Evolutionary conservation across 208 protist species (phyloP), one percentile per base, ranked within the genome.

Genomic region (Wallacemonas collosoma): DNA sequence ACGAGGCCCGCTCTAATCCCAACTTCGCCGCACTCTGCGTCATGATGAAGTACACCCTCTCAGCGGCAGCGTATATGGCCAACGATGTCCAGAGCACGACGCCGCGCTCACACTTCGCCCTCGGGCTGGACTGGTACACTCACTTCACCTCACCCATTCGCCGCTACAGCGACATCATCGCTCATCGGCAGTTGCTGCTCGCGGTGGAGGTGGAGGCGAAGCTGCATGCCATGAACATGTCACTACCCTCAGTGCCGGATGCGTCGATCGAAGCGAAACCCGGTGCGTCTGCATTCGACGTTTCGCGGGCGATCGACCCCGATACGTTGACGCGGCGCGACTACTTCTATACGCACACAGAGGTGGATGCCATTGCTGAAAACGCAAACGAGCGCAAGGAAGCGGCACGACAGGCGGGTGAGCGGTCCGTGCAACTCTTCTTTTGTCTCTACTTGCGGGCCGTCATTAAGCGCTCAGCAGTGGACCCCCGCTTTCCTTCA

Each of bases 71-170:
- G 74, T 98, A 98, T 68, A 75, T 96, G 44, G 81, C 70, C 3
- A 95, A 91, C 51, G 88, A 83, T 60, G 80, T 82, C 7, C 43
- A 71, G 0, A 62, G 61, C 36, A 77, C 71, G 5, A 61, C 68
- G 50, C 71, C 62, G 53, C 84, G 82, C 39, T 77, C 78, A n/a
- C 96, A 98, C 85, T 98, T 90, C 68, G 96, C 93, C 38, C 80
- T 98, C 41, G 92, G 80, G 3, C 58, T 91, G 61, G 77, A 81
- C 41, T 92, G 93, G 74, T 98, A 98, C 81, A 97, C 94, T 14
- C 96, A 98, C 79, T 98, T 98, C 71, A 98, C 95, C 17, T 98
- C 93, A 3, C 97, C 97, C 8, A 98, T 98, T 70, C 91, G 97
- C 6, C 88, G 97, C 50, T 98, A 98, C 80, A 82, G 83, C 65